phyloP scores from a whole-genome alignment of 2,329 filamentous ascomycete genomes.

The Trichoderma afroharzianum region DNA sequence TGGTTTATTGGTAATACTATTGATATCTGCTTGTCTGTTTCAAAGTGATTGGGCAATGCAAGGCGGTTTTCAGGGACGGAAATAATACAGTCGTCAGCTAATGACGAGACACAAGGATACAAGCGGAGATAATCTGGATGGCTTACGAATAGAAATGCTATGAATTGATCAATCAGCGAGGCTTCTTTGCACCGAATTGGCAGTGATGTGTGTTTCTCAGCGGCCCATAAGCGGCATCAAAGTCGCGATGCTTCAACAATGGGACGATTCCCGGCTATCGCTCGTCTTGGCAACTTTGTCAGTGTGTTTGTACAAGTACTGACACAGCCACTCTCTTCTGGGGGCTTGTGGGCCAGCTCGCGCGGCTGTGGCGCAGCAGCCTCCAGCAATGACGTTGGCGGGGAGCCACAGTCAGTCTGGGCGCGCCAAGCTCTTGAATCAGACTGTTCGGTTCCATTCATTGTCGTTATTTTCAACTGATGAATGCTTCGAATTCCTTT shows the following conservation, averaged over 20 bases:
- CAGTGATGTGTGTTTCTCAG: not conserved
- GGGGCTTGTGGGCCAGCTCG: not conserved
- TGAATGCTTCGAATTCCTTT: not conserved
- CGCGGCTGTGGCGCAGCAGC: conserved; percentile 19
- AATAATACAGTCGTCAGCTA: not conserved
- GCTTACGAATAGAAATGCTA: not conserved
- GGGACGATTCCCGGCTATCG: not conserved
- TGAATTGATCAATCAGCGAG: not conserved
- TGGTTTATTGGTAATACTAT: too few species aligned
- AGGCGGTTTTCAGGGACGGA: not conserved
- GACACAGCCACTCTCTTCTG: not conserved
- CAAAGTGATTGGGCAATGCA: not conserved
- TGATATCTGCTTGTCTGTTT: not conserved
- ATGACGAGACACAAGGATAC: not conserved
- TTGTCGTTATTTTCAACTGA: not conserved
- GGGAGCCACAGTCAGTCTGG: not conserved
- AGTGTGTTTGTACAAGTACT: not conserved
- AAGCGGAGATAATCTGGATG: not conserved
- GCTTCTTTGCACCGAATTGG: not conserved
- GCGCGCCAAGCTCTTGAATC: not conserved
- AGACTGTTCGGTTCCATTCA: too few species aligned
- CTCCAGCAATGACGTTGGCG: conserved; percentile 12
- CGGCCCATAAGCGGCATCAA: not conserved
- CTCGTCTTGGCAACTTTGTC: not conserved
- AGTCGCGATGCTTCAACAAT: not conserved